Conservation (phyloP, 2,329 filamentous ascomycete species). For the Botryotinia calthae region DNA sequence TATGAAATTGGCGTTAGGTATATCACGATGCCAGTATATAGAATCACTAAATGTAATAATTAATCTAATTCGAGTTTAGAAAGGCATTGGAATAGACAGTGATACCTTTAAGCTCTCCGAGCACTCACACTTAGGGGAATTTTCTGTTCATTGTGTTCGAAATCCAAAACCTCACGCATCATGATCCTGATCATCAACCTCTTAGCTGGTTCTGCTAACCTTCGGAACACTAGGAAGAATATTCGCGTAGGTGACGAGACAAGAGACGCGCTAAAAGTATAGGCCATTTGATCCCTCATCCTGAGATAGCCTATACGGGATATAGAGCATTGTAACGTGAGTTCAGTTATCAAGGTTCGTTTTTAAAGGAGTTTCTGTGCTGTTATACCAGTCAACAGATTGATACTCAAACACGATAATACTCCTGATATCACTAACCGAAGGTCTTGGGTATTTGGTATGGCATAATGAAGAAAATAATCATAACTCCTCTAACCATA, state of each 20-base stretch:
- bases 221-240: neutral
- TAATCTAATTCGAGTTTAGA: conserved; percentile 3
- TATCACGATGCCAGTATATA: conserved; percentile 6
- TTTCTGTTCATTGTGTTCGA: neutral
- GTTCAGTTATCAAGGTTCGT: neutral
- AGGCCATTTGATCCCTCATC: neutral
- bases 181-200: neutral
- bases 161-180: neutral
- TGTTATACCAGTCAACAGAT: neutral
- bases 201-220: neutral
- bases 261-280: neutral
- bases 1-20: neutral
- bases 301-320: neutral
- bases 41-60: conserved; percentile 3
- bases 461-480: neutral
- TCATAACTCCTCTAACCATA: neutral
- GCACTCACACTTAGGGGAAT: neutral
- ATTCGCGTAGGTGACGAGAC: neutral
- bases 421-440: neutral
- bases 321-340: neutral
- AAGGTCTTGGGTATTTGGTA: neutral
- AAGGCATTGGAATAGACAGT: neutral
- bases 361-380: neutral
- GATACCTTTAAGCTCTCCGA: neutral
- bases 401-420: neutral